phyloP scores from a whole-genome alignment of 2,329 filamentous ascomycete species.

The Teratosphaeria epicoccoides region DNA sequence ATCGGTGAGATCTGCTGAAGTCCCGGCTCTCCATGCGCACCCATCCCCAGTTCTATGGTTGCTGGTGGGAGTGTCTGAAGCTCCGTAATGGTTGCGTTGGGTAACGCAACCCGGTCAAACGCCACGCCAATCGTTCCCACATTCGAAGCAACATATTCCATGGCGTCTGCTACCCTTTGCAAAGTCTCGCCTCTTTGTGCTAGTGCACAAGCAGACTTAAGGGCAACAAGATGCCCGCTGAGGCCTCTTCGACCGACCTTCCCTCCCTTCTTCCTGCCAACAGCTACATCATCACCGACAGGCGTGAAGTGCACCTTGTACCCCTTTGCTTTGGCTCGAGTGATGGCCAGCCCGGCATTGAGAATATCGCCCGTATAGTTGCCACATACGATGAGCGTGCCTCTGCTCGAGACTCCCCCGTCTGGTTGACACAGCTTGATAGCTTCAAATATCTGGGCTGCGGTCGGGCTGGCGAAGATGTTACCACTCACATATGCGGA shows the following conservation, averaged over 20 bases:
- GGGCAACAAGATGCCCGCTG: conserved; percentile 49
- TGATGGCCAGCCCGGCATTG: conserved; percentile 51
- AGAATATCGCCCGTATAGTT: conserved; percentile 57
- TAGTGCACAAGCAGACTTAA: conserved; percentile 51
- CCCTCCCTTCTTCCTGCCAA: conserved; percentile 44
- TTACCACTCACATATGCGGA: conserved; percentile 51
- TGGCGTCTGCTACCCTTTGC: conserved; percentile 26
- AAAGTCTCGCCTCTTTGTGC: conserved; percentile 25
- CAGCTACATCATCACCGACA: conserved; percentile 55
- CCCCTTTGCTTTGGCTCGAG: conserved; percentile 46
- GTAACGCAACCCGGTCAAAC: conserved; percentile 28
- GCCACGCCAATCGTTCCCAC: conserved; percentile 28
- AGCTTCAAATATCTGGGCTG: conserved; percentile 51
- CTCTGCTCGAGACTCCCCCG: conserved; percentile 28
- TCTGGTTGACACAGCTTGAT: conserved; percentile 45
- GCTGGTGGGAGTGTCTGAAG: conserved; percentile 44
- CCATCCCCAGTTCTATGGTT: conserved; percentile 54
- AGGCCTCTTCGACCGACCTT: conserved; percentile 53
- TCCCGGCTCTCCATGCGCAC: conserved; percentile 56
- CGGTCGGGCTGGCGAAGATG: conserved; percentile 54
- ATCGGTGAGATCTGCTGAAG: conserved; percentile 45
- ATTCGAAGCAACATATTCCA: conserved; percentile 28
- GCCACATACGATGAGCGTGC: conserved; percentile 51
- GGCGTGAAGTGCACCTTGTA: conserved; percentile 48
- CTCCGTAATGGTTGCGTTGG: conserved; percentile 47